Percentiles rank a stretch among this genome's conserved stretches.
phyloP scores from a whole-genome alignment of 23 red algal genomes.

The Gracilaria caudata region DNA sequence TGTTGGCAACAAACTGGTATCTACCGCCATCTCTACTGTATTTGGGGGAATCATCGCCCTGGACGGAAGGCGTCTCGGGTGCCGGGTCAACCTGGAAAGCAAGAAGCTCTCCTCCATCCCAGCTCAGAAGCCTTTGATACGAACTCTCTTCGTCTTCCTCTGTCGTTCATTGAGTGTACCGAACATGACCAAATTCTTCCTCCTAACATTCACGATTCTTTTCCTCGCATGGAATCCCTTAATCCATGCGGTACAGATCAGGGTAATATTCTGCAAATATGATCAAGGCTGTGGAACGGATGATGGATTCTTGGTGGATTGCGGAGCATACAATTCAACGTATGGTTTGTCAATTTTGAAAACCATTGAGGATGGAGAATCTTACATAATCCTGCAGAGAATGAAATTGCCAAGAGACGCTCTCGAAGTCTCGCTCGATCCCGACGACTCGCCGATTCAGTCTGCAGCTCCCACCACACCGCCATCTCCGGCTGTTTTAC shows the following conservation, averaged over 20 bases:
- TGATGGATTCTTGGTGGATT: slow-evolving; percentile 25
- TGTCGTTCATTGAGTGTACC: not conserved
- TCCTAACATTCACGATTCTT: not conserved
- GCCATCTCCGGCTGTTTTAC: slow-evolving; percentile 14
- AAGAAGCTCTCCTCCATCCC: too few relatives aligned
- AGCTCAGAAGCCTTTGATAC: not conserved
- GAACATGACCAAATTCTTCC: not conserved
- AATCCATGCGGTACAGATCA: slow-evolving; percentile 2
- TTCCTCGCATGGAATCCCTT: not conserved
- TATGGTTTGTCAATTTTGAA: slow-evolving; percentile 12
- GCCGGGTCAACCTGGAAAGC: too few relatives aligned
- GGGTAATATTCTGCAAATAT: slow-evolving; percentile 3
- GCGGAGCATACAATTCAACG: not conserved
- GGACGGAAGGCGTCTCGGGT: not conserved
- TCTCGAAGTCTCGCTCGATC: slow-evolving; percentile 16
- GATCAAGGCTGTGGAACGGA: slow-evolving; percentile 15
- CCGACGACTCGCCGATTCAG: slow-evolving; percentile 10
- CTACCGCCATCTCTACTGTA: not conserved
- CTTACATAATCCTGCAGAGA: not conserved
- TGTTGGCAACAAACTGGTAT: not conserved
- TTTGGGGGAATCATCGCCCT: not conserved
- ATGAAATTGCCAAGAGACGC: not conserved
- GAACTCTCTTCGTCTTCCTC: not conserved
- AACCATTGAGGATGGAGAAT: slow-evolving; percentile 31
- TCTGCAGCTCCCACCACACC: not conserved